Percentiles rank a stretch among this genome's conserved stretches.
Evolutionary conservation across 495 filamentous ascomycete genomes (phyloP).

Genomic region (Cudoniella acicularis): DNA sequence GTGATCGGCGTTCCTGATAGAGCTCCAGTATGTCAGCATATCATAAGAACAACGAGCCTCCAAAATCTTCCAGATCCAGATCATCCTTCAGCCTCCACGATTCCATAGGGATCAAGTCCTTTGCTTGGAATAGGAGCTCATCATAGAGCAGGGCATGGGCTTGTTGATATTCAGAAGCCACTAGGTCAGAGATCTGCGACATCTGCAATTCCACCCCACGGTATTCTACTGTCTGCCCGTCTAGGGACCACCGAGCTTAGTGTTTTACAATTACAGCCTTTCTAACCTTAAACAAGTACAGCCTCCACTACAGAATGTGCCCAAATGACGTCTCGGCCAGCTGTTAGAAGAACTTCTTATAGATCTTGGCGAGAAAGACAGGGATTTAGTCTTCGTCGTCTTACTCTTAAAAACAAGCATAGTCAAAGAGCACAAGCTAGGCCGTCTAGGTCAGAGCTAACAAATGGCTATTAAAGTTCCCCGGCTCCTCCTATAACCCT

Average conservation of each 20-base stretch:
- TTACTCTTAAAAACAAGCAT: slow-evolving; percentile 11
- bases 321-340: slow-evolving; percentile 15
- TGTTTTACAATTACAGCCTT: slow-evolving; percentile 11
- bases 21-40: not conserved
- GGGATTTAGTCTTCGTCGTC: slow-evolving; percentile 9
- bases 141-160: slow-evolving; percentile 12
- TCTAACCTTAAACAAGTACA: slow-evolving; percentile 12
- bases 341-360: slow-evolving; percentile 15
- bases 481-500: slow-evolving; percentile 7
- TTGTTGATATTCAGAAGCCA: slow-evolving; percentile 11
- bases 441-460: slow-evolving; percentile 10
- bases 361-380: slow-evolving; percentile 12
- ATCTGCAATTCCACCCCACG: slow-evolving; percentile 8
- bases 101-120: slow-evolving; percentile 7
- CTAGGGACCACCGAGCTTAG: slow-evolving; percentile 13
- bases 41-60: slow-evolving; percentile 1
- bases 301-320: slow-evolving; percentile 14
- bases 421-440: slow-evolving; percentile 11
- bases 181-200: slow-evolving; percentile 2
- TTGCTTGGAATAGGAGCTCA: slow-evolving; percentile 12
- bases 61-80: slow-evolving; percentile 12
- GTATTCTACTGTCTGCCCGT: slow-evolving; percentile 12
- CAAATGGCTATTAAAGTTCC: slow-evolving; percentile 16
- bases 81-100: slow-evolving; percentile 12
- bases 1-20: not conserved